These are phyloP conservation scores for Nasturtium officinale DNA, from an alignment of 345 rosid genomes.

Conservation along the genomic window DNA sequence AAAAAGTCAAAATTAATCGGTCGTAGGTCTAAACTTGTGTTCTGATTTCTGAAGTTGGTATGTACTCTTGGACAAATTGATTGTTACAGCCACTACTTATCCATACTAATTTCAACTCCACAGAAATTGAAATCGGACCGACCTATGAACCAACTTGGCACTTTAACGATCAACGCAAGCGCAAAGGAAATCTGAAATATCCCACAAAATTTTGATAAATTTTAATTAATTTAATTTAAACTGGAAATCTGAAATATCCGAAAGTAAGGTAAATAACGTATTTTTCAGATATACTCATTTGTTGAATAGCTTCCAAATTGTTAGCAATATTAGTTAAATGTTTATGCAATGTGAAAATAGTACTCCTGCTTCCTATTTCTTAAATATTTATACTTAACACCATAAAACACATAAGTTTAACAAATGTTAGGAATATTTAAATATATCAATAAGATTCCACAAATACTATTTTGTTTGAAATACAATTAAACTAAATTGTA, in stretches of 20 bases:
- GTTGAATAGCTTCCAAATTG: neutral
- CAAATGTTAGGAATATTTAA: neutral
- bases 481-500: neutral
- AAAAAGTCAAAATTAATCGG: constrained; percentile 18
- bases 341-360: neutral
- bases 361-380: no score
- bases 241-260: constrained; percentile 2
- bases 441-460: neutral
- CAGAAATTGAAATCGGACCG: constrained; percentile 33
- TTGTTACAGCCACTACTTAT: constrained; percentile 37
- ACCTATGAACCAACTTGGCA: constrained; percentile 39
- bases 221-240: neutral
- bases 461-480: neutral
- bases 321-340: neutral
- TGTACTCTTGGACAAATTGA: constrained; percentile 23
- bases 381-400: no score
- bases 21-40: constrained; percentile 27
- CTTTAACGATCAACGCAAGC: constrained; percentile 20
- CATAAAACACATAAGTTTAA: neutral
- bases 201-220: neutral
- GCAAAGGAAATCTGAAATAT: neutral
- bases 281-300: constrained; percentile 10
- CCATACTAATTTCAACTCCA: constrained; percentile 24
- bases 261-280: neutral
- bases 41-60: constrained; percentile 25